Percentiles rank a stretch among this genome's conserved stretches.
Conservation (phyloP, 2,329 filamentous ascomycete species). For the Exophiala aquamarina region DNA sequence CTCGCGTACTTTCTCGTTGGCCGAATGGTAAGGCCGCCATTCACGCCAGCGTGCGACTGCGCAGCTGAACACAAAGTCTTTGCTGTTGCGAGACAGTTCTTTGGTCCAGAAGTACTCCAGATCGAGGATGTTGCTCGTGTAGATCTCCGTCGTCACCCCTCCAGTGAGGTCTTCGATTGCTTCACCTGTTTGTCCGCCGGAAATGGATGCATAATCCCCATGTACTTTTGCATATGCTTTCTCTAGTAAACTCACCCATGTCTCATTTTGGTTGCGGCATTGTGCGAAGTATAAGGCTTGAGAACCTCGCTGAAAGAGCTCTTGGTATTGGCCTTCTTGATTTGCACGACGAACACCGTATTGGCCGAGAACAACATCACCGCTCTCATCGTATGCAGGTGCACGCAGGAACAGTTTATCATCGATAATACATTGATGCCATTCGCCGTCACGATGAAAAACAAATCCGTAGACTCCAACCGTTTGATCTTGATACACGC, state of each 20-base stretch:
- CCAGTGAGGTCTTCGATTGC: slow-evolving; percentile 60
- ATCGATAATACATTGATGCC: slow-evolving; percentile 89
- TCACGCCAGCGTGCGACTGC: slow-evolving; percentile 42
- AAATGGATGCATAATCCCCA: slow-evolving; percentile 73
- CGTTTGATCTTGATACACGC: slow-evolving; percentile 70
- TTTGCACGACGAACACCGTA: slow-evolving; percentile 74
- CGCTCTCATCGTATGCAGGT: slow-evolving; percentile 77
- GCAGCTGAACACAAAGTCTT: slow-evolving; percentile 64
- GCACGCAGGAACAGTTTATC: slow-evolving; percentile 87
- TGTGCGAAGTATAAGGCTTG: slow-evolving; percentile 77
- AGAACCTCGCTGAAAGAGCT: slow-evolving; percentile 72
- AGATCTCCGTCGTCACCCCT: slow-evolving; percentile 49
- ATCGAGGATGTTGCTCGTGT: slow-evolving; percentile 53
- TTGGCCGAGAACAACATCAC: slow-evolving; percentile 71
- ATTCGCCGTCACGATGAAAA: slow-evolving; percentile 82
- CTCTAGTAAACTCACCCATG: slow-evolving; percentile 77
- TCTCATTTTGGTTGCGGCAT: slow-evolving; percentile 74
- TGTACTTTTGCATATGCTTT: slow-evolving; percentile 78
- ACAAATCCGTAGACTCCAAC: slow-evolving; percentile 85
- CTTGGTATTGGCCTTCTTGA: slow-evolving; percentile 69
- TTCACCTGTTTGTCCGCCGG: slow-evolving; percentile 70
- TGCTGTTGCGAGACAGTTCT: slow-evolving; percentile 76
- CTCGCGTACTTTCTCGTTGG: slow-evolving; percentile 29
- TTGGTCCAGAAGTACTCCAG: slow-evolving; percentile 81
- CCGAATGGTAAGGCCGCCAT: slow-evolving; percentile 24